phyloP scores from a whole-genome alignment of 192 early-diverging fungal species.

The Coemansia sp. region DNA sequence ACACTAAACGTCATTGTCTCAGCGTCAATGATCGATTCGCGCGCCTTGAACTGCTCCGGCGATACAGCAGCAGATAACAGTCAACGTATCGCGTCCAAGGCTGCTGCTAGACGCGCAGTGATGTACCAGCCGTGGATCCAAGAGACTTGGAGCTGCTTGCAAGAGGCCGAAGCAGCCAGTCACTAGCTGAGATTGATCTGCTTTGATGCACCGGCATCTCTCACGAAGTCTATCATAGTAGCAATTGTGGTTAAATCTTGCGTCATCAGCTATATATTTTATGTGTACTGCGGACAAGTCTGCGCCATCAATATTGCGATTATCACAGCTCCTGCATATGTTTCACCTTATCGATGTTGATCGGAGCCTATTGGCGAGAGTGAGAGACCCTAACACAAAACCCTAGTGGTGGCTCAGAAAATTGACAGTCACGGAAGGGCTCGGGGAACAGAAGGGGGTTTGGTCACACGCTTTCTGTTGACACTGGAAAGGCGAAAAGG shows the following conservation, averaged over 20 bases:
- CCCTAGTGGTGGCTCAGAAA: neutral
- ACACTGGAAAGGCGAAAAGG: neutral
- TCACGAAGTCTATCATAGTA: neutral
- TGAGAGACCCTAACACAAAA: neutral
- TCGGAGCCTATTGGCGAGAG: neutral
- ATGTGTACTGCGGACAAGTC: neutral
- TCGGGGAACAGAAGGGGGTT: constrained; percentile 3
- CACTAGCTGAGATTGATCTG: neutral
- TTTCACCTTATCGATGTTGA: neutral
- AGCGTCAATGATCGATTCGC: constrained; percentile 14
- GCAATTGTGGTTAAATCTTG: neutral
- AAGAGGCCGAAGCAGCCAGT: neutral
- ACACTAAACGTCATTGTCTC: constrained; percentile 18
- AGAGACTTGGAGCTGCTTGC: constrained; percentile 20
- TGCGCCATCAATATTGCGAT: neutral
- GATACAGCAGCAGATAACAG: neutral
- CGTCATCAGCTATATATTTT: neutral
- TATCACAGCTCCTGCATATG: neutral
- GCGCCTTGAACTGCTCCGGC: neutral
- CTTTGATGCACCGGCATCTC: neutral
- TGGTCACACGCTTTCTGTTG: neutral
- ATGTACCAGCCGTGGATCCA: constrained; percentile 47
- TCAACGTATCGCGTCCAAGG: neutral
- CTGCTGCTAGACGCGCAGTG: constrained; percentile 36
- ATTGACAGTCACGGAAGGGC: constrained; percentile 5